Base-by-base conservation (phyloP, 2,329 filamentous ascomycete genomes). In the Pseudogymnoascus sp. region DNA sequence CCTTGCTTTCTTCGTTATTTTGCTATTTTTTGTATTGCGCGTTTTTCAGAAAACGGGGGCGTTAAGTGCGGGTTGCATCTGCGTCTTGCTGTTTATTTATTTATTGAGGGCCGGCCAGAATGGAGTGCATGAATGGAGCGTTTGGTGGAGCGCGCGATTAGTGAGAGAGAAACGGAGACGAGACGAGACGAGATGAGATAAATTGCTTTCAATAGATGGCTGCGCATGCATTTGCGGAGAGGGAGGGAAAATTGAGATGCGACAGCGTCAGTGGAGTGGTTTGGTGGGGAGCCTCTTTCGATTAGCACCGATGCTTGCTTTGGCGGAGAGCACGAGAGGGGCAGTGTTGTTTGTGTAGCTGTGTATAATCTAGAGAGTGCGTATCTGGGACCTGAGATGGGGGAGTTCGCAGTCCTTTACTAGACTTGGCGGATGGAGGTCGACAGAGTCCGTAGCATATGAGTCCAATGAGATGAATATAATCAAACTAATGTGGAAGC, bases 301-400 rank as follows among this genome's bases (percentile, higher is more conserved):
- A 54, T 54, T 54, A 43, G 39, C 39, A 25, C 25, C 39, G 39
- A 25, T 54, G 30, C n/a, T 54, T 54, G n/a, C 47, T 54, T 54
- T 32, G 28, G 28, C 5, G n/a, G 47, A 54, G 28, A 32, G 47
- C 28, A 16, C 47, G 47, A 54, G 28, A 32, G 28, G 43, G 43
- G 28, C 28, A 32, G 25, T 22, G 7, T 54, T 54, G 47, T 54
- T 54, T 32, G n/a, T 54, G 47, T 54, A 54, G 47, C n/a, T 54
- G 47, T 54, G 47, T 54, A 54, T 54, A 54, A 54, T 54, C 47
- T 54, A 54, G 47, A 54, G 47, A 54, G 47, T 54, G 47, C 47
- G 28, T 32, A 54, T 54, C 28, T 54, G 47, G 47, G 47, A 28
- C 25, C 47, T 32, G 11, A 28, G n/a, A 34, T n/a, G 47, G 6